phyloP scores from a whole-genome alignment of 2,329 filamentous ascomycete species.

The Penicillium sp. region DNA sequence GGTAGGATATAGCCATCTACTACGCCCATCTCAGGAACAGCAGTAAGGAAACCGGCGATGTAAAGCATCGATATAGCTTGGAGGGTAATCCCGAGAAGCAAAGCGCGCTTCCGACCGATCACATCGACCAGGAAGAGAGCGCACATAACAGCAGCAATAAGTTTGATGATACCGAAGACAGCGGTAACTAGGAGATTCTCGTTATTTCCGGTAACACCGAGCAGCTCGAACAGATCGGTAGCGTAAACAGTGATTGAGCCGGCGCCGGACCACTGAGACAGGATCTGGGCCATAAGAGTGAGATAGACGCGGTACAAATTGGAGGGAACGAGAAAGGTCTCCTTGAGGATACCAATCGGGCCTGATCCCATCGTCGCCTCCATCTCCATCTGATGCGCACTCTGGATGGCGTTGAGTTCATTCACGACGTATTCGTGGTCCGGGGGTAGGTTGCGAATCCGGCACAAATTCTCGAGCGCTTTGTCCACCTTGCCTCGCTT shows the following conservation, averaged over 20 bases:
- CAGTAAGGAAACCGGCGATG: slow-evolving; percentile 64
- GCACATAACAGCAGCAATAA: slow-evolving; percentile 68
- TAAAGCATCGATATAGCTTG: slow-evolving; percentile 67
- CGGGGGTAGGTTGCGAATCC: slow-evolving; percentile 61
- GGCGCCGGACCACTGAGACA: slow-evolving; percentile 76
- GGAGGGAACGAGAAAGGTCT: slow-evolving; percentile 68
- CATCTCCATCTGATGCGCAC: slow-evolving; percentile 69
- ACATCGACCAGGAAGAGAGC: slow-evolving; percentile 80
- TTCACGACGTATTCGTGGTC: slow-evolving; percentile 65
- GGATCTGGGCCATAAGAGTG: slow-evolving; percentile 68
- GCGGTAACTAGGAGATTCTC: slow-evolving; percentile 74
- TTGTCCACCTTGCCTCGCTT: slow-evolving; percentile 64
- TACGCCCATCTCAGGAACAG: slow-evolving; percentile 61
- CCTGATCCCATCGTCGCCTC: slow-evolving; percentile 70
- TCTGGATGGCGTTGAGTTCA: slow-evolving; percentile 68
- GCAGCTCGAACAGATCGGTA: slow-evolving; percentile 71
- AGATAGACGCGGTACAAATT: slow-evolving; percentile 76
- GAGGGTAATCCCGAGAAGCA: slow-evolving; percentile 63
- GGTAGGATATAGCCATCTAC: slow-evolving; percentile 56
- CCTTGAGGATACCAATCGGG: slow-evolving; percentile 68
- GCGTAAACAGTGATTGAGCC: slow-evolving; percentile 78
- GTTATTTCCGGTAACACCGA: slow-evolving; percentile 70
- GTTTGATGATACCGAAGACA: slow-evolving; percentile 76
- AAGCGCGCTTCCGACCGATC: slow-evolving; percentile 72
- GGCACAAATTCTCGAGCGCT: slow-evolving; percentile 50